Percentiles rank a stretch among this genome's conserved stretches.
phyloP scores from a whole-genome alignment of 352 stramenopile species.

The Phytophthora cryptogea region DNA sequence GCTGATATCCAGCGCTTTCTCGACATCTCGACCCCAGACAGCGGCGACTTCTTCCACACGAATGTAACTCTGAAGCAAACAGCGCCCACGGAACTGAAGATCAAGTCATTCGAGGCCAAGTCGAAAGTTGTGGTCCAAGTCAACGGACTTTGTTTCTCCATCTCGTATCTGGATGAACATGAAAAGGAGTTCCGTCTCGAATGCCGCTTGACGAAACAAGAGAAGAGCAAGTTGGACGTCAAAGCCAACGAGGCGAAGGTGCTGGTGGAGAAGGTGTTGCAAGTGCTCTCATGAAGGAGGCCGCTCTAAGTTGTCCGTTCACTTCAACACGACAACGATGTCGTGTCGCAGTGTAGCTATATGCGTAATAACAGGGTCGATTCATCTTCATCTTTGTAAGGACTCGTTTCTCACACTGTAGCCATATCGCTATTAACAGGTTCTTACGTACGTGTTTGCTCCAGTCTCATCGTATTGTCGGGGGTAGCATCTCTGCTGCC shows the following conservation, averaged over 20 bases:
- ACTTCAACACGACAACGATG: conserved; percentile 30
- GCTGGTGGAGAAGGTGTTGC: conserved; percentile 35
- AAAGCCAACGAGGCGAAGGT: conserved; percentile 34
- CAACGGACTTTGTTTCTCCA: conserved; percentile 28
- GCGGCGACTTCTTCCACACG: conserved; percentile 32
- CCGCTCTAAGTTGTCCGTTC: background rate
- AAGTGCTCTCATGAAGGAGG: conserved; percentile 24
- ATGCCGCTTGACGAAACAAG: conserved; percentile 21
- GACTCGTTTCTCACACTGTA: conserved; percentile 7
- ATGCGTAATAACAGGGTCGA: conserved; percentile 10
- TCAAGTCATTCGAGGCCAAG: conserved; percentile 30
- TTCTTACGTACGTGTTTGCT: conserved; percentile 26
- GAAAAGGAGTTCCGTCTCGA: conserved; percentile 43
- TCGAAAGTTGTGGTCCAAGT: conserved; percentile 26
- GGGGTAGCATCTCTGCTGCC: conserved; percentile 12
- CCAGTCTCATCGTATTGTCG: conserved; percentile 10
- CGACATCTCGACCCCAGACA: conserved; percentile 16
- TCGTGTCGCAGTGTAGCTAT: conserved; percentile 25
- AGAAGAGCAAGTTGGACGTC: conserved; percentile 21
- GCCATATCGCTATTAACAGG: conserved; percentile 28
- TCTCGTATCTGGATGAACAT: conserved; percentile 31
- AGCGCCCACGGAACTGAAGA: conserved; percentile 21
- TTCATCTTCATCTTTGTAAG: background rate
- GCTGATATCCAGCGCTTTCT: conserved; percentile 33
- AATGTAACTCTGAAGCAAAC: conserved; percentile 17